phyloP scores from a whole-genome alignment of 352 stramenopile species.

The Phytophthora uliginosa region DNA sequence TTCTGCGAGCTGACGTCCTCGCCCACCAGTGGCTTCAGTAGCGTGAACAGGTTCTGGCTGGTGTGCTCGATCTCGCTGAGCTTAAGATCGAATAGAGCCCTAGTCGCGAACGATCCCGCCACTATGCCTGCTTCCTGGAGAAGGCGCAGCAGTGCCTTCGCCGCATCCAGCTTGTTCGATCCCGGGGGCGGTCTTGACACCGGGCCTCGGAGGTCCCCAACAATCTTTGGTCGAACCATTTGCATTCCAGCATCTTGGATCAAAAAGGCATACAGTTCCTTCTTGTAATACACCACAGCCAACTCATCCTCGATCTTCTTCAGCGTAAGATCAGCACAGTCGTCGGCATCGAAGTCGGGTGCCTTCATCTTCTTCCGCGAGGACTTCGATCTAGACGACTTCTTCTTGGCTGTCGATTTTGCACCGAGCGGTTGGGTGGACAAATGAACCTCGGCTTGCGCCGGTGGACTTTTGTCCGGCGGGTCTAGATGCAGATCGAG shows the following conservation, averaged over 20 bases:
- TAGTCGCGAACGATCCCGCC: neutral
- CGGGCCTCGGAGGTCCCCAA: neutral
- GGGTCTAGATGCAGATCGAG: neutral
- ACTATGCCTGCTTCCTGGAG: neutral
- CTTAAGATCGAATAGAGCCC: neutral
- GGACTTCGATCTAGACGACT: neutral
- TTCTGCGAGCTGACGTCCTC: neutral
- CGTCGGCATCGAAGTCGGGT: neutral
- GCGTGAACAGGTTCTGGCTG: neutral
- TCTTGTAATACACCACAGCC: neutral
- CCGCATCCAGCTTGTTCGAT: neutral
- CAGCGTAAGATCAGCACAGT: neutral
- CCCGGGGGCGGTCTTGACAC: neutral
- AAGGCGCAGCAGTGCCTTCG: neutral
- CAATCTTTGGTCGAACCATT: neutral
- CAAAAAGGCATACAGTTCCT: neutral
- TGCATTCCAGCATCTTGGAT: neutral
- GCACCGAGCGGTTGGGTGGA: neutral
- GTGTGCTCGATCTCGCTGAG: neutral
- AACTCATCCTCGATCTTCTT: neutral
- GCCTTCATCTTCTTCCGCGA: neutral
- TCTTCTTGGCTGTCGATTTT: neutral
- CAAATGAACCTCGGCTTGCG: neutral
- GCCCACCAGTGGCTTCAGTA: neutral
- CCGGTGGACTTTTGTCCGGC: neutral